Conservation (phyloP, 768 basidiomycete genomes). For the Russula griseocarnosa region DNA sequence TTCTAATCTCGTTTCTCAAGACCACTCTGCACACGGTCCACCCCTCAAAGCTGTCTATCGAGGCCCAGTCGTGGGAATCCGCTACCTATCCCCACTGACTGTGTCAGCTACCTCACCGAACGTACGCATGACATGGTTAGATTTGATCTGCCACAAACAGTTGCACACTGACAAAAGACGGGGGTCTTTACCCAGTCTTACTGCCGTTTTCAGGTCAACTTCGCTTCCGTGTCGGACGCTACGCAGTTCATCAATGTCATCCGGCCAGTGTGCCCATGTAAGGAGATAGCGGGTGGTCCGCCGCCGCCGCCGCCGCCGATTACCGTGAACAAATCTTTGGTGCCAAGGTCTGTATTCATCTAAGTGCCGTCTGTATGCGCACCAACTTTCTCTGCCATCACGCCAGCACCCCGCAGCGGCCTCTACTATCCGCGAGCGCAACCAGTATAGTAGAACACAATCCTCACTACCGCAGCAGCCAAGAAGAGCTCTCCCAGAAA, state of each 20-base stretch:
- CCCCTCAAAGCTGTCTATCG: slow-evolving; percentile 82
- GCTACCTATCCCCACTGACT: slow-evolving; percentile 57
- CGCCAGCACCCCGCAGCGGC: slow-evolving; percentile 2
- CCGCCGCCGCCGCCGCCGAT: slow-evolving; percentile 27
- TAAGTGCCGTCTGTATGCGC: not conserved
- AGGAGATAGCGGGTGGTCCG: slow-evolving; percentile 45
- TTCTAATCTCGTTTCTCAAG: slow-evolving; percentile 39
- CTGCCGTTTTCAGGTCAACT: slow-evolving; percentile 74
- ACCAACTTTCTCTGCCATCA: not conserved
- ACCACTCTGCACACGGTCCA: slow-evolving; percentile 45
- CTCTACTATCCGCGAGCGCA: not conserved
- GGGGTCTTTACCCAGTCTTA: slow-evolving; percentile 48
- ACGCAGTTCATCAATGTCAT: slow-evolving; percentile 59
- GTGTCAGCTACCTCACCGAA: slow-evolving; percentile 26
- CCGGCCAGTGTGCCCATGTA: slow-evolving; percentile 70
- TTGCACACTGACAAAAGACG: slow-evolving; percentile 4
- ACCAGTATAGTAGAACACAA: not conserved
- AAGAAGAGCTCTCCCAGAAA: not conserved
- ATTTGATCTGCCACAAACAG: not conserved
- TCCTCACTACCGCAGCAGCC: not conserved
- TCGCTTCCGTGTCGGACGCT: slow-evolving; percentile 47
- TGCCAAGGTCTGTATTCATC: slow-evolving; percentile 18
- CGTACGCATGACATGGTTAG: slow-evolving; percentile 6
- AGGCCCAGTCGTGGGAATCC: slow-evolving; percentile 67
- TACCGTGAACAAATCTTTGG: slow-evolving; percentile 27